These are phyloP conservation scores for Colletotrichum tofieldiae DNA, from an alignment of 2,329 filamentous ascomycete species.

Conservation along the genomic window DNA sequence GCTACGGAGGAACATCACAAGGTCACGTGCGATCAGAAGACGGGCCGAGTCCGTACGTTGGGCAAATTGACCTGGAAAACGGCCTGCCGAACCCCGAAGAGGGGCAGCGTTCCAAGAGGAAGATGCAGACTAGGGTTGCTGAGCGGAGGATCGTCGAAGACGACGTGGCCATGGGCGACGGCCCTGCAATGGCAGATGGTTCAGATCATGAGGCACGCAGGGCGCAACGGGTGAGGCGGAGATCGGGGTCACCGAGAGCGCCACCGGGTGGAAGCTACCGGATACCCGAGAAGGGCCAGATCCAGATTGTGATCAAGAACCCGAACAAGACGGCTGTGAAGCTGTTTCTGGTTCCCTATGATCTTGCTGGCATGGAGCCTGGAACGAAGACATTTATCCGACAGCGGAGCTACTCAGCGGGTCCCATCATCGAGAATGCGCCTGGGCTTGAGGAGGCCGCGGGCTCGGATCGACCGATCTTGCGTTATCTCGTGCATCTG, in stretches of 20 bases:
- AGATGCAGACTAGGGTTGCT: constrained; percentile 61
- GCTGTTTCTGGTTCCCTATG: constrained; percentile 93
- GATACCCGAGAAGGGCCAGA: constrained; percentile 92
- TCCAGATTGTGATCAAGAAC: constrained; percentile 98
- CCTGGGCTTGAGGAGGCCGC: constrained; percentile 51
- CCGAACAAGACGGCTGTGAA: constrained; percentile 99
- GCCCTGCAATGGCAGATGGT: constrained; percentile 27
- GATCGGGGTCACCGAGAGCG: constrained; percentile 65
- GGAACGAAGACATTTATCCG: constrained; percentile 97
- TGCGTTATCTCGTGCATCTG: constrained; percentile 92
- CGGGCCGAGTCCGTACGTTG: constrained; percentile 95
- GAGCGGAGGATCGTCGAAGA: constrained; percentile 55
- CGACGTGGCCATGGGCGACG: constrained; percentile 46
- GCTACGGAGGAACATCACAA: constrained; percentile 80
- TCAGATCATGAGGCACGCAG: constrained; percentile 53
- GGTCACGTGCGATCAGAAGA: constrained; percentile 80
- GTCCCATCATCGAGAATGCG: constrained; percentile 82
- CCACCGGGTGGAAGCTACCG: constrained; percentile 93
- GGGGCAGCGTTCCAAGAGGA: constrained; percentile 63
- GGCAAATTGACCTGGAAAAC: constrained; percentile 91
- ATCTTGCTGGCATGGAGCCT: constrained; percentile 91
- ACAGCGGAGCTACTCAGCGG: constrained; percentile 92
- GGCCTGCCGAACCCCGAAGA: constrained; percentile 72
- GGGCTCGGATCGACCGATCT: constrained; percentile 73
- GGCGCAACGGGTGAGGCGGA: constrained; percentile 48